Base-by-base conservation (phyloP, 257 asterid genomes). In the Thymus quinquecostatus region DNA sequence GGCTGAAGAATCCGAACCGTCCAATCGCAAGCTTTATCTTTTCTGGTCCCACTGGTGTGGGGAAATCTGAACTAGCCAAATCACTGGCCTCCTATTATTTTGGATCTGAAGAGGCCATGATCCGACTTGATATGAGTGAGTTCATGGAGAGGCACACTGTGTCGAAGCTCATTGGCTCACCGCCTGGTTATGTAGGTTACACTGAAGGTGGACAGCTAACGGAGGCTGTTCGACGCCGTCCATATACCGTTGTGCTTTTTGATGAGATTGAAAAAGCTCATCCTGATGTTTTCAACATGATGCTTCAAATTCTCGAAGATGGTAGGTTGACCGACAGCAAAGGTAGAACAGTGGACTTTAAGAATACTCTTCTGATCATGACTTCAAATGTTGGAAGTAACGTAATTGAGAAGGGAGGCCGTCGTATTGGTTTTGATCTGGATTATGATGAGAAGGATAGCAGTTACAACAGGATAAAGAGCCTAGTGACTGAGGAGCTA, bases 251-350 rank as follows among this genome's bases (percentile, higher is more conserved):
- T 1, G 86, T 90, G 8, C 94, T 90, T 34, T 88, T 92, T 12
- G 97, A 92, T 14, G 98, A 92, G 78, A 86, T 92, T 0, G 97
- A 92, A 60, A 92, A 92, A 69, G 98, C 97, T 4, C 97, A 92
- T 75, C 84, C 91, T 0, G 92, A 92, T 70, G 89, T 92, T 43
- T 90, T 88, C 80, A 85, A 92, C 75, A 80, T 85, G 84, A 88
- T 92, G 87, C 90, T 92, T 73, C 98, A 92, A 74, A 87, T 92
- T 55, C 85, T 92, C 1, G 98, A 92, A 67, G 98, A 92, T 66
- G 96, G 96, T 21, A 78, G 97, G 76, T 65, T 92, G 82, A 90
- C 98, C 7, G 96, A 90, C 83, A 84, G 90, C 70, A 88, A 90
- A 77, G 98, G 97, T 5, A 74, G 92, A 66, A 85, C 89, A 0